phyloP scores from a whole-genome alignment of 495 filamentous ascomycete genomes.

The Elasticomyces elasticus region DNA sequence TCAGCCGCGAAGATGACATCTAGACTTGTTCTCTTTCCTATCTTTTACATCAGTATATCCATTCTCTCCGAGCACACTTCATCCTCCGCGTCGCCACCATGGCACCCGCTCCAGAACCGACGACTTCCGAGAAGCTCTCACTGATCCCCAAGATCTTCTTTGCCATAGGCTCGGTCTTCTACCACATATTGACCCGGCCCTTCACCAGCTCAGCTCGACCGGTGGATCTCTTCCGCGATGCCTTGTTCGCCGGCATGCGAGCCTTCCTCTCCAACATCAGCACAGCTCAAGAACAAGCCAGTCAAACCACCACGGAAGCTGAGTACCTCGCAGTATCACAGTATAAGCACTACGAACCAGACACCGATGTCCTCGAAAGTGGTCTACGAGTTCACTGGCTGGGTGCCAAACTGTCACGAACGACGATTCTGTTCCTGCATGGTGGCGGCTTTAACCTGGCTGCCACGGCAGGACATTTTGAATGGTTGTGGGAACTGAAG shows the following conservation, averaged over 20 bases:
- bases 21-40: no score
- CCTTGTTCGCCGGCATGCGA: constrained; percentile 28
- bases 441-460: constrained; percentile 52
- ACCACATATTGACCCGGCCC: constrained; percentile 4
- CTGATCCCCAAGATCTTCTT: background rate
- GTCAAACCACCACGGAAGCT: constrained; percentile 34
- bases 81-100: background rate
- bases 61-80: no score
- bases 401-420: constrained; percentile 45
- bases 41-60: no score
- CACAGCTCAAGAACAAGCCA: constrained; percentile 26
- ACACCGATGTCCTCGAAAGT: constrained; percentile 35
- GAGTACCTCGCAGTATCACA: constrained; percentile 41
- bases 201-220: constrained; percentile 17
- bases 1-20: no score
- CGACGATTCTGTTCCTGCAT: constrained; percentile 50
- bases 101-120: background rate
- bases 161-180: background rate
- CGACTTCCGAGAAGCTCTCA: background rate
- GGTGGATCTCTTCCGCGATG: constrained; percentile 29
- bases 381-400: constrained; percentile 51
- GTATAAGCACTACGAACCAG: constrained; percentile 37
- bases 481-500: constrained; percentile 39
- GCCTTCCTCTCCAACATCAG: constrained; percentile 22
- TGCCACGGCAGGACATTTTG: constrained; percentile 34